A percentile compares a stretch with the other conserved stretches of the same genome.
phyloP scores from a whole-genome alignment of 108 stramenopile species.

The Bacterosira constricta region DNA sequence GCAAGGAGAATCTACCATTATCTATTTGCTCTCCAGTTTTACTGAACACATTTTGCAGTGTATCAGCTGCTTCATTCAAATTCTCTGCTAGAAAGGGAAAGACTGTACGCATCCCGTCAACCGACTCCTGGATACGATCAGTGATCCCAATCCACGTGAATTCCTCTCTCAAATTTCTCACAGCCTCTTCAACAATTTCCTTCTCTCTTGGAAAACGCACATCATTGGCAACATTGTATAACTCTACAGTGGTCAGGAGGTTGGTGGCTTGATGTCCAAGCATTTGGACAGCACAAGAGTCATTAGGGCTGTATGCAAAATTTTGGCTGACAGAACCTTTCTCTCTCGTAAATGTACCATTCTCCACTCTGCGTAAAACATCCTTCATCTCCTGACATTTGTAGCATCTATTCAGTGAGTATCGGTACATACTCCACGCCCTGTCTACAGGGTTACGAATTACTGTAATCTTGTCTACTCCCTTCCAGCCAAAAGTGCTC shows the following conservation, averaged over 20 bases:
- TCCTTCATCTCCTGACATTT: constrained; percentile 63
- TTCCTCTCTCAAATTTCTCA: constrained; percentile 59
- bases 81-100: constrained; percentile 74
- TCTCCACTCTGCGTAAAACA: constrained; percentile 57
- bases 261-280: constrained; percentile 74
- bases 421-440: constrained; percentile 85
- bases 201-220: constrained; percentile 45
- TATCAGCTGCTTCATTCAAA: constrained; percentile 12
- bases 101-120: constrained; percentile 48
- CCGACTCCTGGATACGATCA: constrained; percentile 54
- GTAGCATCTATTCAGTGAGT: constrained; percentile 68
- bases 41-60: constrained; percentile 4
- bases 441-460: constrained; percentile 81
- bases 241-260: constrained; percentile 52
- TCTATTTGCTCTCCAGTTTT: constrained; percentile 5
- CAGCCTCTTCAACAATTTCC: constrained; percentile 63
- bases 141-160: constrained; percentile 81
- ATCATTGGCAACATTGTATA: constrained; percentile 50
- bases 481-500: constrained; percentile 66
- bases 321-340: neutral
- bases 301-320: constrained; percentile 33
- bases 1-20: constrained; percentile 47
- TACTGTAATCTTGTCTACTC: constrained; percentile 63
- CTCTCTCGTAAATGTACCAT: constrained; percentile 38
- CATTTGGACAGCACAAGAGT: constrained; percentile 63